Evolutionary conservation across 768 basidiomycete genomes (phyloP).

Genomic region (Lactarius evosmus): DNA sequence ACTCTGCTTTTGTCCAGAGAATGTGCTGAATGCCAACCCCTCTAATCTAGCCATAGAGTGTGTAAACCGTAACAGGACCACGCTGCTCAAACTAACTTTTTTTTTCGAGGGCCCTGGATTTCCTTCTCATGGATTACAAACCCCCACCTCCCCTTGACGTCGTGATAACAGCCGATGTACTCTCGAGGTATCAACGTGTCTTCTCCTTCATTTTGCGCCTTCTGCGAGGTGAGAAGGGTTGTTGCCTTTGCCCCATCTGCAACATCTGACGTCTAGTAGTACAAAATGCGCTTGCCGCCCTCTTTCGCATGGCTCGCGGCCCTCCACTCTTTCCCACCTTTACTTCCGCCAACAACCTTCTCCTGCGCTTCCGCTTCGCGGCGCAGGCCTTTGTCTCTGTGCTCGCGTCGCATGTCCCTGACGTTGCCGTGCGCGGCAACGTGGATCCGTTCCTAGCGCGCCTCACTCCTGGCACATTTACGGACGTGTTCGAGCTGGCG

Average conservation of each 20-base stretch:
- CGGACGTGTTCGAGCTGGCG: slow-evolving; percentile 73
- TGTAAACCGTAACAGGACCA: slow-evolving; percentile 18
- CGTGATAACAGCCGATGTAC: slow-evolving; percentile 63
- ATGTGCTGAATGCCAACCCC: not conserved
- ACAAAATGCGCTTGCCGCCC: slow-evolving; percentile 59
- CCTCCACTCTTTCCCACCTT: slow-evolving; percentile 59
- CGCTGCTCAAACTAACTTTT: slow-evolving; percentile 16
- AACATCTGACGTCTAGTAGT: slow-evolving; percentile 40
- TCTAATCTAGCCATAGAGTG: slow-evolving; percentile 37
- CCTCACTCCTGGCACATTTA: slow-evolving; percentile 37
- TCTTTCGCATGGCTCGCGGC: slow-evolving; percentile 60
- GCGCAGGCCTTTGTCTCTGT: slow-evolving; percentile 65
- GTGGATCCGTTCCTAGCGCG: slow-evolving; percentile 61
- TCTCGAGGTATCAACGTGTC: slow-evolving; percentile 84
- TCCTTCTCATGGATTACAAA: slow-evolving; percentile 86
- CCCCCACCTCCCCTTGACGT: slow-evolving; percentile 76
- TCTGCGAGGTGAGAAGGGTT: slow-evolving; percentile 57
- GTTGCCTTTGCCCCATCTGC: not conserved
- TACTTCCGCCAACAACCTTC: slow-evolving; percentile 46
- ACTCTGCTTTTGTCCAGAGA: not conserved
- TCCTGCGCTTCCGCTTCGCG: slow-evolving; percentile 71
- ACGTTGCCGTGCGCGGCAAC: slow-evolving; percentile 76
- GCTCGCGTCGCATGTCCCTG: slow-evolving; percentile 71
- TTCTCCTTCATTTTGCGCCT: slow-evolving; percentile 79
- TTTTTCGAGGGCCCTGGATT: slow-evolving; percentile 70